Percentiles rank a stretch among this genome's conserved stretches.
Conservation (phyloP, 805 yeast genomes). For the Komagataella kurtzmanii region DNA sequence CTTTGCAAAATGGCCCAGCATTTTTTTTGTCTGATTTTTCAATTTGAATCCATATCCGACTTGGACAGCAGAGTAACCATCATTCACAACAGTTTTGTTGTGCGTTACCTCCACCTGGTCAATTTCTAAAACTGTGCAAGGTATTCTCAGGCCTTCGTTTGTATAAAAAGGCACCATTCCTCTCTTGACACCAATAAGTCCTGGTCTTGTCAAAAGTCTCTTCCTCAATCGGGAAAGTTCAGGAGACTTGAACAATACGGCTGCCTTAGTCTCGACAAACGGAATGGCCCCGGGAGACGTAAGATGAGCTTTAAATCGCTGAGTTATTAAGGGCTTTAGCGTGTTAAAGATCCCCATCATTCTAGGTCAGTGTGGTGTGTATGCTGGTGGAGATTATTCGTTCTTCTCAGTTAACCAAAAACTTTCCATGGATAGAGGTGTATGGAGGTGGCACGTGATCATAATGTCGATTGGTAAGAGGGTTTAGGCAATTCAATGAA, state of each 20-base stretch:
- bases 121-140: slow-evolving; percentile 82
- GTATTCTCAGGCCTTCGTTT: slow-evolving; percentile 50
- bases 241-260: slow-evolving; percentile 50
- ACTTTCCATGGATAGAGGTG: neutral
- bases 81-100: slow-evolving; percentile 52
- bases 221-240: slow-evolving; percentile 60
- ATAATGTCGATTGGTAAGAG: too few species aligned
- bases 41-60: slow-evolving; percentile 71
- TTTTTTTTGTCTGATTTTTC: slow-evolving; percentile 46
- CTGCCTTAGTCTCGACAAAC: slow-evolving; percentile 28
- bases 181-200: slow-evolving; percentile 68
- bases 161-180: slow-evolving; percentile 87
- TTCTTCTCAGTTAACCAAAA: neutral
- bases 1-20: slow-evolving; percentile 65
- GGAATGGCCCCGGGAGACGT: slow-evolving; percentile 40
- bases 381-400: neutral
- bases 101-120: slow-evolving; percentile 78
- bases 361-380: neutral
- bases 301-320: slow-evolving; percentile 23
- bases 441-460: neutral
- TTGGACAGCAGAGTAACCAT: slow-evolving; percentile 80
- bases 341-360: neutral
- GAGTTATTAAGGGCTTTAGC: neutral
- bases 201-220: slow-evolving; percentile 66
- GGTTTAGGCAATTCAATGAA: too few species aligned